These are phyloP conservation scores for Neonectria ditissima DNA, from an alignment of 2,329 filamentous ascomycete species.

Conservation along the genomic window DNA sequence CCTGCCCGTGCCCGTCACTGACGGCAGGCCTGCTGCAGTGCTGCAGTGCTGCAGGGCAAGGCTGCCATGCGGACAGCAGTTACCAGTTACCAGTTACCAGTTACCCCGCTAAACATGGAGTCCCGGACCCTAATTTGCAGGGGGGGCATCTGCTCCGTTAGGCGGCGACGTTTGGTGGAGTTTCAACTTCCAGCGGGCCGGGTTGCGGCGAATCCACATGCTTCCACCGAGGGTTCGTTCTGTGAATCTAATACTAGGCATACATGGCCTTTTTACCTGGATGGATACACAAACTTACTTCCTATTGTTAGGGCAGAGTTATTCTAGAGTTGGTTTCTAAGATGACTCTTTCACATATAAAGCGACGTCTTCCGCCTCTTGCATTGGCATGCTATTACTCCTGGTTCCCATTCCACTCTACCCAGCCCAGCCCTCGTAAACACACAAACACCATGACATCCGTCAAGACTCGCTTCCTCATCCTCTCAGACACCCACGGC, in stretches of 20 bases:
- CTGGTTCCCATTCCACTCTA: no score
- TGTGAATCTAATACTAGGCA: no score
- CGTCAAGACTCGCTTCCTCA: slow-evolving; percentile 30
- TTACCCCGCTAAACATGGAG: slow-evolving; percentile 32
- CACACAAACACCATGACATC: neutral
- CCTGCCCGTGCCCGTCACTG: neutral
- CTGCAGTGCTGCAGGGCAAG: slow-evolving; percentile 28
- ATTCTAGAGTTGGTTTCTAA: no score
- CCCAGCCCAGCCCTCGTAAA: no score
- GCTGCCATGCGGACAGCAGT: slow-evolving; percentile 22
- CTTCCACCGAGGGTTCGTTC: no score
- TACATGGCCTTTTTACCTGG: no score
- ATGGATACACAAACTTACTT: no score
- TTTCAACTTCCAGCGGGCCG: slow-evolving; percentile 19
- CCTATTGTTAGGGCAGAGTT: no score
- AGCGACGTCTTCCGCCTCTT: no score
- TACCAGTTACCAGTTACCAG: no score
- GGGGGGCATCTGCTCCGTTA: slow-evolving; percentile 14
- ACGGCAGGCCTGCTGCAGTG: slow-evolving; percentile 26
- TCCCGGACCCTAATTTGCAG: slow-evolving; percentile 24
- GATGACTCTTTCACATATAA: no score
- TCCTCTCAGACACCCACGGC: slow-evolving; percentile 38
- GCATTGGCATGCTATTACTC: no score
- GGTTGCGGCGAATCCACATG: neutral
- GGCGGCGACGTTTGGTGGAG: slow-evolving; percentile 17